These are phyloP conservation scores for Aschersonia sp. DNA, from an alignment of 2,329 filamentous ascomycete species.

Conservation along the genomic window DNA sequence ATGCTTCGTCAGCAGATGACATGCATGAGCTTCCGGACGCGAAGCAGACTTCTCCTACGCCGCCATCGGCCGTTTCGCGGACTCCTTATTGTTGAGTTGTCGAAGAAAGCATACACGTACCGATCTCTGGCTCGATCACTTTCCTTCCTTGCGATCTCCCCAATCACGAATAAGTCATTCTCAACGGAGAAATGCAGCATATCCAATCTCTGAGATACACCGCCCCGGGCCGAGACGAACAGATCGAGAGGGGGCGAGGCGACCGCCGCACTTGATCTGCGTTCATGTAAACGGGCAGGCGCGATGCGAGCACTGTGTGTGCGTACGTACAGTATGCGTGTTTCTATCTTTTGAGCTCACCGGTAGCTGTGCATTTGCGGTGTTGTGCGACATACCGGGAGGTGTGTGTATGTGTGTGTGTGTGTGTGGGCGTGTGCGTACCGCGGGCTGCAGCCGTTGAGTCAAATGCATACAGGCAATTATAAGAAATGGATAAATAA, in stretches of 20 bases:
- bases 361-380: neutral
- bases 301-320: neutral
- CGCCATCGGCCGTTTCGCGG: no score
- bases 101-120: no score
- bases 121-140: no score
- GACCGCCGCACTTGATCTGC: no score
- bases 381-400: neutral
- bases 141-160: no score
- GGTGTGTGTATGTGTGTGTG: neutral
- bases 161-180: no score
- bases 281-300: no score
- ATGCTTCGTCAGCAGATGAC: no score
- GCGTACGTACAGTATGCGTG: neutral
- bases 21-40: no score
- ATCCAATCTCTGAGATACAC: neutral
- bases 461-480: neutral
- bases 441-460: neutral
- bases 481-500: no score
- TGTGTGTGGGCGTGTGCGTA: neutral
- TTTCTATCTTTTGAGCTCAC: neutral
- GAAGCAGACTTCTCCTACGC: no score
- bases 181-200: neutral
- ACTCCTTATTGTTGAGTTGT: no score
- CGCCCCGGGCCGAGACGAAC: neutral
- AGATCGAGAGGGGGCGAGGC: neutral